These are phyloP conservation scores for Coemansia sp. DNA, from an alignment of 192 early-diverging fungal species.

Conservation along the genomic window DNA sequence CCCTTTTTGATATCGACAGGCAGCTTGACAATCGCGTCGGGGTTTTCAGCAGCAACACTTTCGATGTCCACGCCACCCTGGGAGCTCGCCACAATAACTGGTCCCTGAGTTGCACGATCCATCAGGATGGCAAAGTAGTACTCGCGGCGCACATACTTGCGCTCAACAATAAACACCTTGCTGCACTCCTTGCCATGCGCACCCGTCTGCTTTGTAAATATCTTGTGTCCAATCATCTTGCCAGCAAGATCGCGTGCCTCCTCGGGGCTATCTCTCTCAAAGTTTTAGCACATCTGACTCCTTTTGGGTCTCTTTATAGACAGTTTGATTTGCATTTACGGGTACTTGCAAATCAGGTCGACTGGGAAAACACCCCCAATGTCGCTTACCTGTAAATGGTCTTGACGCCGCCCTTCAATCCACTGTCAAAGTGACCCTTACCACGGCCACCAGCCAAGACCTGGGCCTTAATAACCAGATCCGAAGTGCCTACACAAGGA, in stretches of 20 bases:
- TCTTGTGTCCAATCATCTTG: constrained; percentile 96
- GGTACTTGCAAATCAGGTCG: no score
- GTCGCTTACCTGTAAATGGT: constrained; percentile 79
- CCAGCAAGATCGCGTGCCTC: constrained; percentile 84
- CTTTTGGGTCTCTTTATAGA: neutral
- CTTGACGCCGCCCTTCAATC: constrained; percentile 95
- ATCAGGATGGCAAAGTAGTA: constrained; percentile 99
- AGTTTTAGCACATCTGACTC: neutral
- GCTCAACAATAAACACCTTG: constrained; percentile 92
- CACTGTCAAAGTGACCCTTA: constrained; percentile 94
- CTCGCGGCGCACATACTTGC: constrained; percentile 93
- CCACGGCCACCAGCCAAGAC: constrained; percentile 98
- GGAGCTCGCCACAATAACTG: constrained; percentile 93
- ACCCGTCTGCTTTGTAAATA: constrained; percentile 99
- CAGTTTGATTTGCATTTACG: neutral
- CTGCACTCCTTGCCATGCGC: constrained; percentile 92
- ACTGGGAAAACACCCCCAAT: neutral
- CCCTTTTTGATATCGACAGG: constrained; percentile 89
- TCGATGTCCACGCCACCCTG: constrained; percentile 99
- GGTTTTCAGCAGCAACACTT: constrained; percentile 88
- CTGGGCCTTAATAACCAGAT: constrained; percentile 81
- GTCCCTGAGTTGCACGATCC: constrained; percentile 93
- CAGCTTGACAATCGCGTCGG: constrained; percentile 92
- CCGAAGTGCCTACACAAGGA: constrained; percentile 55
- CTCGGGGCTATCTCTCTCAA: constrained; percentile 59